Percentiles rank a stretch among this genome's conserved stretches.
phyloP scores from a whole-genome alignment of 257 asterid species.

The Echium plantagineum region DNA sequence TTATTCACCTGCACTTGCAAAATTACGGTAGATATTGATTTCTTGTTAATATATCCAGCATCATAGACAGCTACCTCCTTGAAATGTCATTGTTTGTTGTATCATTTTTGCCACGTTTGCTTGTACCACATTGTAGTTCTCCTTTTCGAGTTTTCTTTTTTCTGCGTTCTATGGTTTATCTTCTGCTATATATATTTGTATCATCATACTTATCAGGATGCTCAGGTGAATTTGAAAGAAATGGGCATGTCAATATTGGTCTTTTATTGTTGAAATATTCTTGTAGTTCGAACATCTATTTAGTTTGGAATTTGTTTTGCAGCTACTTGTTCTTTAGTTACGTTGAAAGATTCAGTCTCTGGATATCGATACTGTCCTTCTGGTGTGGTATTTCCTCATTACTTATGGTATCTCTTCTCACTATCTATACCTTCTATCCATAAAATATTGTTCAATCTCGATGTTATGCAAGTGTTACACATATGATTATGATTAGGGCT shows the following conservation, averaged over 20 bases:
- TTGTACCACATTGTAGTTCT: constrained; percentile 10
- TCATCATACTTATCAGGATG: not conserved
- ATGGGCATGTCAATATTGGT: not conserved
- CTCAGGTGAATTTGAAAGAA: constrained; percentile 4
- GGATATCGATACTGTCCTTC: no score
- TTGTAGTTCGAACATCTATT: constrained; percentile 1
- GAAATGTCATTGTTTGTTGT: constrained; percentile 10
- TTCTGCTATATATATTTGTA: constrained; percentile 2
- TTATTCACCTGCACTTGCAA: constrained; percentile 4
- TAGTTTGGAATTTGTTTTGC: not conserved
- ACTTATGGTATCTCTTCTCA: no score
- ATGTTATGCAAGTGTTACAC: no score
- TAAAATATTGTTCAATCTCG: no score
- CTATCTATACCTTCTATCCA: no score
- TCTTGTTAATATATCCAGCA: constrained; percentile 3
- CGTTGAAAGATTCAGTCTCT: no score
- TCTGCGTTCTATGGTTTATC: not conserved
- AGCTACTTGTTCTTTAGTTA: not conserved
- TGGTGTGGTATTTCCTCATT: no score
- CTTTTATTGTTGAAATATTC: not conserved
- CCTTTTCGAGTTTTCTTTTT: constrained; percentile 1
- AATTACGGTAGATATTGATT: constrained; percentile 17
- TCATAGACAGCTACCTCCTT: not conserved
- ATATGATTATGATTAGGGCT: no score
- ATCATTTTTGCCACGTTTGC: constrained; percentile 9